Conservation (phyloP, 179 eudicot species). For the Beta corolliflora region DNA sequence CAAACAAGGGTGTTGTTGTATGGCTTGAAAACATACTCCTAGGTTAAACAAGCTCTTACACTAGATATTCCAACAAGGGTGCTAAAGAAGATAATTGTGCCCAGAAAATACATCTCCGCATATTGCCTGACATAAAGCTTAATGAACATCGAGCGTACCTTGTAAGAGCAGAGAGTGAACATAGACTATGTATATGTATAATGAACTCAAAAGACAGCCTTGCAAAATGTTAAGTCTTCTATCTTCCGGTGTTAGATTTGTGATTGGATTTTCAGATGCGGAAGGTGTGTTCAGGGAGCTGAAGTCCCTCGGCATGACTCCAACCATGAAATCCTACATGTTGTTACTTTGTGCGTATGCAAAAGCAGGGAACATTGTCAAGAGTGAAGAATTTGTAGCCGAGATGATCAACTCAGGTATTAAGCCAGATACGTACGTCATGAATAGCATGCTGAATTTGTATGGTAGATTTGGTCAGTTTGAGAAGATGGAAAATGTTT, state of each 20-base stretch:
- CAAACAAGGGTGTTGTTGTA: background rate
- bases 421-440: constrained; percentile 67
- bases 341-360: constrained; percentile 72
- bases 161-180: no score
- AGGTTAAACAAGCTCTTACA: no score
- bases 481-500: constrained; percentile 70
- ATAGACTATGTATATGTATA: no score
- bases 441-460: constrained; percentile 72
- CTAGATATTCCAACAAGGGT: no score
- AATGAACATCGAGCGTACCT: no score
- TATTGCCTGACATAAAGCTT: no score
- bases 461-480: constrained; percentile 73
- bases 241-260: background rate
- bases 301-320: constrained; percentile 59
- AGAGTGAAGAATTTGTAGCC: constrained; percentile 64
- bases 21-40: no score
- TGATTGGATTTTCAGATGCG: constrained; percentile 46
- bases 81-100: no score
- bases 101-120: no score
- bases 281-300: constrained; percentile 67
- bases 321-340: constrained; percentile 96
- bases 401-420: constrained; percentile 67
- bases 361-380: constrained; percentile 52
- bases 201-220: no score
- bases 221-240: no score